Base-by-base conservation (phyloP, 768 basidiomycete species). In the Russula abietina region DNA sequence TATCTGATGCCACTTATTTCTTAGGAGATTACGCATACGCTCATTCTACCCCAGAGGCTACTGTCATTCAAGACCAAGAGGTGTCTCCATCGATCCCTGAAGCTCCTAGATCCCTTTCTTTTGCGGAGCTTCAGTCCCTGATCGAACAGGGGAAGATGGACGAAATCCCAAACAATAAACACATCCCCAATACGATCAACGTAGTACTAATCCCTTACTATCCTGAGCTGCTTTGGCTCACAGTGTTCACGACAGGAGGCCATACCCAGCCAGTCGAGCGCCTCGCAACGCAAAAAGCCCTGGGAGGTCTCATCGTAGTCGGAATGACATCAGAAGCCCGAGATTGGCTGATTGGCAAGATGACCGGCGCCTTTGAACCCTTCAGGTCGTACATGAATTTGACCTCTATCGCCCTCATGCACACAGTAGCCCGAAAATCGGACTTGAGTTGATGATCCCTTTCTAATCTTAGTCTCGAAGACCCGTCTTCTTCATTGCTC, bases 141-240 rank as follows among this genome's bases (percentile, higher is more conserved):
- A 88, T 92, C 62, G 83, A 88, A 68, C 77, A 86, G 22, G 89
- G 89, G 19, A 83, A 79, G 65, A 81, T 83, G 4, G 87, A 89
- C 66, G 74, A 84, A 70, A 89, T 92, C 41, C 90, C 90, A 1
- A 88, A 91, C 69, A 92, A 91, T 71, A 88, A 85, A 67, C 63
- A 79, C 58, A 89, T 92, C 50, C 83, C 86, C 0, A 78, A 86
- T n/a, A 75, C 71, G 2, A 67, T 91, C 39, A 88, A 86, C 74
- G 90, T 89, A 69, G 65, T 57, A 82, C 39, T 17, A 10, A 22
- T 10, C 30, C 45, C 1, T 54, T 16, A 32, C 54, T 65, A 43
- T 56, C 64, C 43, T 36, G 33, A 43, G 28, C 46, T 24, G 36
- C 36, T 56, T 56, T 45, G 39, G 32, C 14, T 51, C 61, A 56